Conservation (phyloP, 2,329 filamentous ascomycete genomes). For the Penicillium nordicum region DNA sequence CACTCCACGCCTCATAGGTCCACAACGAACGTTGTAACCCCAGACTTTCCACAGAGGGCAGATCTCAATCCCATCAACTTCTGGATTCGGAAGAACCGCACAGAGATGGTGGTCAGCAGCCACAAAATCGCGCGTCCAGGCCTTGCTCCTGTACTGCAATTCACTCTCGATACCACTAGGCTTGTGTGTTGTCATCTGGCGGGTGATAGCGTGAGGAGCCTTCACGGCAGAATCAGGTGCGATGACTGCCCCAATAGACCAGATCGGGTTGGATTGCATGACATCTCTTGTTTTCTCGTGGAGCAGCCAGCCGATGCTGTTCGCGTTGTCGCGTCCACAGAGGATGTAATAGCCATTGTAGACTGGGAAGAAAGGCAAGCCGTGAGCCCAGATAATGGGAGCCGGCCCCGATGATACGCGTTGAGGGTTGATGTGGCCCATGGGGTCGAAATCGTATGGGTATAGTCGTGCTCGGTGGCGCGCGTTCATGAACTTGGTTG, state of each 20-base stretch:
- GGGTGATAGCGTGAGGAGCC: conserved; percentile 2
- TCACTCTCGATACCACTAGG: not conserved
- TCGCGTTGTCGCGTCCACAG: conserved; percentile 12
- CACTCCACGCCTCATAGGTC: not conserved
- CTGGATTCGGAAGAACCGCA: not conserved
- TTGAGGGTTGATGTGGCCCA: conserved; percentile 12
- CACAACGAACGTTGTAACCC: not conserved
- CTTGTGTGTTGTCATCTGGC: conserved; percentile 10
- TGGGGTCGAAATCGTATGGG: conserved; percentile 16
- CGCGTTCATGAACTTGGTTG: conserved; percentile 9
- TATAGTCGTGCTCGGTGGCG: conserved; percentile 1
- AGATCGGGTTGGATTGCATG: conserved; percentile 5
- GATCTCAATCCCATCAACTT: not conserved
- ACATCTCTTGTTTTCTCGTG: not conserved
- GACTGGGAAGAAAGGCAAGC: conserved; percentile 19
- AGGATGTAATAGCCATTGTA: conserved; percentile 23
- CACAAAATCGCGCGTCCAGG: not conserved
- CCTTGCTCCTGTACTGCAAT: not conserved
- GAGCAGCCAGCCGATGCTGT: conserved; percentile 16
- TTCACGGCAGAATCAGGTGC: conserved; percentile 16
- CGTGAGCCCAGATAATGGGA: conserved; percentile 19
- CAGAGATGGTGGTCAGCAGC: not conserved
- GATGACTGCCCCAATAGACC: conserved; percentile 16
- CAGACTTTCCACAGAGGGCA: not conserved
- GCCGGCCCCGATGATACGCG: conserved; percentile 15